Conservation (phyloP, 257 asterid species). For the Primulina tabacum region DNA sequence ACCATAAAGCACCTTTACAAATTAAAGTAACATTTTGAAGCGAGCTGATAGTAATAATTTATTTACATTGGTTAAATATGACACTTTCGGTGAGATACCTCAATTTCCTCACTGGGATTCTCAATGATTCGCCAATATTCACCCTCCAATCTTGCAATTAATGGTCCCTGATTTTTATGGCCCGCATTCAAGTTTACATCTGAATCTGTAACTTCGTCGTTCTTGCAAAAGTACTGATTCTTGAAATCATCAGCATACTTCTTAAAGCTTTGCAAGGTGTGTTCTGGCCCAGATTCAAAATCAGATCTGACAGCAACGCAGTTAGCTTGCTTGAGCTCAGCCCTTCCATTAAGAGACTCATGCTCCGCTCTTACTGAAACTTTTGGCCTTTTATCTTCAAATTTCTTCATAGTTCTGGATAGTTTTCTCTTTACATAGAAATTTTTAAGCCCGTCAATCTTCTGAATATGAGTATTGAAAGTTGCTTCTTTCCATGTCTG, state of each 20-base stretch:
- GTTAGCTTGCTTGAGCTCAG: slow-evolving; percentile 28
- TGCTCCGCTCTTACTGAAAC: slow-evolving; percentile 17
- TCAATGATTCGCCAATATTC: slow-evolving; percentile 87
- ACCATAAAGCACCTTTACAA: slow-evolving; percentile 64
- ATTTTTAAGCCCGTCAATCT: slow-evolving; percentile 44
- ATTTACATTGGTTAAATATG: slow-evolving; percentile 13
- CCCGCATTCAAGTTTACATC: slow-evolving; percentile 6
- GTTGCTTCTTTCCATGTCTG: slow-evolving; percentile 44
- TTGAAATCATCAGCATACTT: slow-evolving; percentile 72
- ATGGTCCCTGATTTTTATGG: slow-evolving; percentile 36
- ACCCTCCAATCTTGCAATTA: slow-evolving; percentile 57
- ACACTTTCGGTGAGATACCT: slow-evolving; percentile 44
- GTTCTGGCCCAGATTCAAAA: slow-evolving; percentile 52
- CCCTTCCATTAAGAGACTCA: slow-evolving; percentile 26
- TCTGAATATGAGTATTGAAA: slow-evolving; percentile 52
- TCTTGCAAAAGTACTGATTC: slow-evolving; percentile 52
- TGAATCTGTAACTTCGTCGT: slow-evolving; percentile 26
- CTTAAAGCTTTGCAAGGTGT: slow-evolving; percentile 56
- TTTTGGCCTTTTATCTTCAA: slow-evolving; percentile 33
- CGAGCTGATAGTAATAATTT: slow-evolving; percentile 14
- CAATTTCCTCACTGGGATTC: slow-evolving; percentile 69
- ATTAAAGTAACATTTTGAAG: slow-evolving; percentile 31
- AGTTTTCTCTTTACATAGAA: slow-evolving; percentile 32
- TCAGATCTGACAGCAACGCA: slow-evolving; percentile 22
- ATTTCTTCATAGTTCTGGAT: slow-evolving; percentile 31